A percentile compares a stretch with the other conserved stretches of the same genome.
phyloP scores from a whole-genome alignment of 352 stramenopile species.

The Pythium volutum region DNA sequence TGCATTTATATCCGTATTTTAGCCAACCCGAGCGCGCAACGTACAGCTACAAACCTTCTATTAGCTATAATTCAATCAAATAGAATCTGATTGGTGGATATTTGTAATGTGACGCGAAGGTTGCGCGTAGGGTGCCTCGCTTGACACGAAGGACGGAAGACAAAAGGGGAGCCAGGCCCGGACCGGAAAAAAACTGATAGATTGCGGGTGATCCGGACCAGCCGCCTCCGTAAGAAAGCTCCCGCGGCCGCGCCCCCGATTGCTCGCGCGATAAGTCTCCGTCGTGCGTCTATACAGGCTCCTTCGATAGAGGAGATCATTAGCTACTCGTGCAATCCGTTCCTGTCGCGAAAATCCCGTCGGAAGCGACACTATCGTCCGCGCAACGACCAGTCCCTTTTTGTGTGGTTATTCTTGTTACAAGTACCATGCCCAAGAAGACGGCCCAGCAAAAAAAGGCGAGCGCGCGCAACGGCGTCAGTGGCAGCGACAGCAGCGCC shows the following conservation, averaged over 20 bases:
- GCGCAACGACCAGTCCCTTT: neutral
- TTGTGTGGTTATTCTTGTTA: neutral
- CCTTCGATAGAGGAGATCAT: conserved; percentile 11
- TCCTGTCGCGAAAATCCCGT: neutral
- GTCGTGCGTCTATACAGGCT: neutral
- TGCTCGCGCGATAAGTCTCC: neutral
- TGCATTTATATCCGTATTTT: neutral
- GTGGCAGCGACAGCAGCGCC: conserved; percentile 11
- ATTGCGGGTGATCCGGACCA: conserved; percentile 12
- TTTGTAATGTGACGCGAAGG: conserved; percentile 3
- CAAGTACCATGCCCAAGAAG: conserved; percentile 16
- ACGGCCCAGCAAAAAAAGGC: conserved; percentile 5
- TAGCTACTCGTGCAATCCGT: neutral
- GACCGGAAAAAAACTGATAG: conserved; percentile 8
- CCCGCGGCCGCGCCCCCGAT: conserved; percentile 13
- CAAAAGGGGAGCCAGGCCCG: neutral
- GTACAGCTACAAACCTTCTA: neutral
- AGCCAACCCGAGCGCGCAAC: conserved; percentile 1
- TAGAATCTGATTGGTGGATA: conserved; percentile 8
- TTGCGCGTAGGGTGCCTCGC: conserved; percentile 23
- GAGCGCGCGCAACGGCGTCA: neutral
- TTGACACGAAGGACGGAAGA: conserved; percentile 12
- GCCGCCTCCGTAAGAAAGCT: neutral
- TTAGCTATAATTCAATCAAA: neutral
- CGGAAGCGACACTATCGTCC: neutral